Evolutionary conservation across 2,329 filamentous ascomycete genomes (phyloP), one percentile per base, ranked within the genome.

Genomic region (Clonostachys chloroleuca): DNA sequence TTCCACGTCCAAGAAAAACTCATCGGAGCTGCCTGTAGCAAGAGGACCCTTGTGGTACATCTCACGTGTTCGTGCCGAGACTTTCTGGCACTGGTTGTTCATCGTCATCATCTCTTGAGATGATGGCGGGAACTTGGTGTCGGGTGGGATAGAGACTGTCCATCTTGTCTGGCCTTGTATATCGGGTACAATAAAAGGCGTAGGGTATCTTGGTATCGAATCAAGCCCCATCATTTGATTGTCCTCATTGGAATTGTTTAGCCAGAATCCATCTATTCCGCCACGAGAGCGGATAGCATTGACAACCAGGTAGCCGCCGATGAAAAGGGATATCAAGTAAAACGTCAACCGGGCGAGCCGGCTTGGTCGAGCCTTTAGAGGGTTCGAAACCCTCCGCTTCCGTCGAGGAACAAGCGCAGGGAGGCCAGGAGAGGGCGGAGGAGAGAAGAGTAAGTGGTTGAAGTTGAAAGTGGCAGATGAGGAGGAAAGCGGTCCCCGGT

Each of bases 101-200:
- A 95, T 84, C 40, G 85, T 79, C 13, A 74, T 66, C 59, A 94
- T 94, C 51, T 89, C 79, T 10, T 75, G 65, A 17, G 80, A 76
- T 1, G 74, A 65, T 3, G 94, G 64, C 2, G 89, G 89, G 50
- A 92, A 92, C 5, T 74, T 70, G 42, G 76, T 71, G 48, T 75
- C 75, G 7, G 76, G 72, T 1, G 89, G 89, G 36, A 95, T 91
- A 2, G 82, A 90, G 12, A 95, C 79, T 0, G 89, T 94, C 90
- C 90, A 95, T 61, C 80, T 85, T 12, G 82, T 72, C 45, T 75
- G 77, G 4, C 86, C 86, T 41, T 74, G 71, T 24, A 72, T 68
- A 64, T 91, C 87, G 13, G 76, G 80, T 42, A 92, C 73, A 6
- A 89, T 75, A 17, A 94, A 75, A 0, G 88, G 86, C 1, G 85